These are phyloP conservation scores for Penicillium expansum DNA, from an alignment of 2,329 filamentous ascomycete genomes.

Conservation along the genomic window DNA sequence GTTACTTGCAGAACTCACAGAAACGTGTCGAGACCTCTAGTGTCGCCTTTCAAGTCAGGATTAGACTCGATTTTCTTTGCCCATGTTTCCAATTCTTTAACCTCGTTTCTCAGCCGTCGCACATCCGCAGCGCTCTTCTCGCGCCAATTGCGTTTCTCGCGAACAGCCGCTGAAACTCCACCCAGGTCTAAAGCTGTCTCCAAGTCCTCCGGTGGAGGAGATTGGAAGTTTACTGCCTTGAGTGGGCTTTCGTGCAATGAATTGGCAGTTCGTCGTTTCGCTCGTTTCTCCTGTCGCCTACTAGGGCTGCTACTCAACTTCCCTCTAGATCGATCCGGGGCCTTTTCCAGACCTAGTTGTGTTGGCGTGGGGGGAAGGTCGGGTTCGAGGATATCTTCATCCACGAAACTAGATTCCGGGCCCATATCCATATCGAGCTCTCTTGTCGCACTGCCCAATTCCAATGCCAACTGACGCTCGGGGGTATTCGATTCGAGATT, in stretches of 20 bases:
- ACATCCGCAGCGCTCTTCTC: conserved; percentile 58
- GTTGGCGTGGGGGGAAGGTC: conserved; percentile 58
- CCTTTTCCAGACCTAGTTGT: conserved; percentile 39
- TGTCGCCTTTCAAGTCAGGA: conserved; percentile 31
- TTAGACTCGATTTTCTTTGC: conserved; percentile 52
- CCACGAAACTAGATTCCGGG: conserved; percentile 20
- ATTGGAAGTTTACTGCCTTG: conserved; percentile 23
- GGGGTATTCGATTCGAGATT: conserved; percentile 25
- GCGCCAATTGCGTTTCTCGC: conserved; percentile 52
- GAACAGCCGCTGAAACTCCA: conserved; percentile 24
- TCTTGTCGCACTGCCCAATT: conserved; percentile 32
- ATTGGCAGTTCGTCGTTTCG: conserved; percentile 26
- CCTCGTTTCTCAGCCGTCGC: conserved; percentile 56
- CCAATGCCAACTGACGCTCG: conserved; percentile 34
- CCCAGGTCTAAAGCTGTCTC: conserved; percentile 7
- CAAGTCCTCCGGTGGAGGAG: conserved; percentile 16
- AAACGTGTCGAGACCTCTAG: conserved; percentile 35
- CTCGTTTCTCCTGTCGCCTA: conserved; percentile 27
- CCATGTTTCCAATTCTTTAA: conserved; percentile 57
- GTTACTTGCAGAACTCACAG: conserved; percentile 29
- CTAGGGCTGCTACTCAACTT: conserved; percentile 41
- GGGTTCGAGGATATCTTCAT: conserved; percentile 52
- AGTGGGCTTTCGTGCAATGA: conserved; percentile 31
- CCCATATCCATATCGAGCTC: conserved; percentile 20
- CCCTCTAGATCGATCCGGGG: conserved; percentile 31